A percentile compares a stretch with the other conserved stretches of the same genome.
phyloP scores from a whole-genome alignment of 2,329 filamentous ascomycete genomes.

The Talaromyces sp. region DNA sequence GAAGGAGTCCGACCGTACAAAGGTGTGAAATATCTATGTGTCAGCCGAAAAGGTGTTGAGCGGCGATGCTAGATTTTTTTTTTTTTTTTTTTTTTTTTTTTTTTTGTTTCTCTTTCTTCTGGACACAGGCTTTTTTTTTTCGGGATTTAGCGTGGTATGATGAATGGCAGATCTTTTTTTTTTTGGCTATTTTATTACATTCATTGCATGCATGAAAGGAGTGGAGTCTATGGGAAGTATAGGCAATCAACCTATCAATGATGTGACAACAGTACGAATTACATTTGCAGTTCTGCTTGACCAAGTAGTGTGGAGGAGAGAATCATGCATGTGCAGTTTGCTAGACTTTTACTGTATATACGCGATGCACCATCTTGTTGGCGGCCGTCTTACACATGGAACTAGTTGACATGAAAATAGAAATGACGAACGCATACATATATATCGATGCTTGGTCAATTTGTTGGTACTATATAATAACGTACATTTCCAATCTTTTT shows the following conservation, averaged over 20 bases:
- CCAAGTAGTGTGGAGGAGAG: background rate
- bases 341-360: background rate
- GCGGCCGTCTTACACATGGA: background rate
- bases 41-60: conserved; percentile 53
- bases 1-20: conserved; percentile 93
- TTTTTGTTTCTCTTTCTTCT: background rate
- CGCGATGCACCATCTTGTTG: background rate
- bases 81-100: background rate
- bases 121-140: background rate
- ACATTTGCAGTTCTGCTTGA: background rate
- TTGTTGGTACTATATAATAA: background rate
- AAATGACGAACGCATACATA: background rate
- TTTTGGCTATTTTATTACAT: background rate
- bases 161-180: background rate
- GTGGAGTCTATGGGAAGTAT: background rate
- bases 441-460: background rate
- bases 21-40: conserved; percentile 93
- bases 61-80: conserved; percentile 26
- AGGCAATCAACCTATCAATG: background rate
- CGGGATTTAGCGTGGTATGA: background rate
- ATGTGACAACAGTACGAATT: background rate
- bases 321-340: too few species aligned
- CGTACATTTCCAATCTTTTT: background rate
- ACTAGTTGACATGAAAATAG: too few species aligned
- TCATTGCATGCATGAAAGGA: background rate